These are phyloP conservation scores for Boletus fagicola DNA, from an alignment of 768 basidiomycete genomes.

Conservation along the genomic window DNA sequence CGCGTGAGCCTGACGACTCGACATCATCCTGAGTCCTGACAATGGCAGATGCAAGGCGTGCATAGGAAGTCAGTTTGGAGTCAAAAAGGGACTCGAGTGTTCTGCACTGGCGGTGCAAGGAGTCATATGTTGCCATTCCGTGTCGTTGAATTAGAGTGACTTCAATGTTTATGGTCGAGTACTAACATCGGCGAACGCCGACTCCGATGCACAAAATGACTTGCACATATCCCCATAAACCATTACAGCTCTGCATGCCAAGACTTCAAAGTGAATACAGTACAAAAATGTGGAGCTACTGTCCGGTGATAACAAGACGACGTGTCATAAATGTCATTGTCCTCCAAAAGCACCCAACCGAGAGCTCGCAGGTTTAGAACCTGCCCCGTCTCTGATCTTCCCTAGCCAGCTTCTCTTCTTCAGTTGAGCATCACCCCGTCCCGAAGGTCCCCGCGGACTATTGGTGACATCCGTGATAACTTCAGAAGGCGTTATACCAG, in stretches of 20 bases:
- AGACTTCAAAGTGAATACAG: constrained; percentile 3
- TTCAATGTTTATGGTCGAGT: background rate
- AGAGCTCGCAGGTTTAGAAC: constrained; percentile 19
- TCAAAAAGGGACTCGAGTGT: constrained; percentile 93
- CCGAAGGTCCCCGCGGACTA: constrained; percentile 44
- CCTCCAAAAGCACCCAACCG: constrained; percentile 24
- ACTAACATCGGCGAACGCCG: constrained; percentile 20
- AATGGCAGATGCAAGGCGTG: constrained; percentile 74
- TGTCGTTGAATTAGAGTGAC: background rate
- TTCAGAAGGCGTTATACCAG: constrained; percentile 36
- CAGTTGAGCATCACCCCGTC: constrained; percentile 21
- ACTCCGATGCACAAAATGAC: background rate
- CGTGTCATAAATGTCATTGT: no score
- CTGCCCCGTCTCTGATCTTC: constrained; percentile 54
- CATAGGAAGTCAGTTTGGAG: constrained; percentile 86
- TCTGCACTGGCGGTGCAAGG: constrained; percentile 86
- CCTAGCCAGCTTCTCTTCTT: constrained; percentile 70
- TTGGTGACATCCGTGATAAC: constrained; percentile 64
- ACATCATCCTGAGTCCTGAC: constrained; percentile 54
- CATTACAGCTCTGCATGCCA: constrained; percentile 1
- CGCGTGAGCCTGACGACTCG: constrained; percentile 66
- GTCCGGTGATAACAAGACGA: constrained; percentile 13
- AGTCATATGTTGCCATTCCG: constrained; percentile 78
- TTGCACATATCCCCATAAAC: background rate
- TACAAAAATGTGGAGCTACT: constrained; percentile 19